phyloP scores from a whole-genome alignment of 2,329 filamentous ascomycete genomes.

The Epichloe bromicola region DNA sequence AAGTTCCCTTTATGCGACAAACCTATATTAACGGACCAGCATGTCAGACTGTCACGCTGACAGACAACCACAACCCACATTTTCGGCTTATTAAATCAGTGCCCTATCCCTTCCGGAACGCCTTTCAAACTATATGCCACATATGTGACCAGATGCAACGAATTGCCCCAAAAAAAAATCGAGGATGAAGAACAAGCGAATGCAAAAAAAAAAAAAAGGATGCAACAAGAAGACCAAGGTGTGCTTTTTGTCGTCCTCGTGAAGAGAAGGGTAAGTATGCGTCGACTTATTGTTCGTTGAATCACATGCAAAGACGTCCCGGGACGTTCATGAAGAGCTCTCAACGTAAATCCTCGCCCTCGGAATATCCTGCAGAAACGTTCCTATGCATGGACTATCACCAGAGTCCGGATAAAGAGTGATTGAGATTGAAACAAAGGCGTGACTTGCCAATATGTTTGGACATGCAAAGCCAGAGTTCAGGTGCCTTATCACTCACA shows the following conservation, averaged over 20 bases:
- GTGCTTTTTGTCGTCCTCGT: not conserved
- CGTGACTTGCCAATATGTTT: not conserved
- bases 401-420: not conserved
- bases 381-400: not conserved
- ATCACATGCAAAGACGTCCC: not conserved
- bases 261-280: not conserved
- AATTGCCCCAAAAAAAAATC: not conserved
- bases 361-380: not conserved
- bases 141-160: not conserved
- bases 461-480: not conserved
- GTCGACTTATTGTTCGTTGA: not conserved
- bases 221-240: not conserved
- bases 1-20: too few relatives aligned
- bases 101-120: not conserved
- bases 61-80: not conserved
- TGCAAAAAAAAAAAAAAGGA: not conserved
- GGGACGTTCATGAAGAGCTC: not conserved
- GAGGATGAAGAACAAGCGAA: too few relatives aligned
- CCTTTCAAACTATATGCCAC: not conserved
- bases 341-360: not conserved
- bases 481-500: not conserved
- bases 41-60: not conserved
- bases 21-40: not conserved
- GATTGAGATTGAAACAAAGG: not conserved
- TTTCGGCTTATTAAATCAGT: not conserved